Evolutionary conservation across 78 protist species (phyloP), one percentile per base, ranked within the genome.

Genomic region (Neovahlkampfia damariscottae): DNA sequence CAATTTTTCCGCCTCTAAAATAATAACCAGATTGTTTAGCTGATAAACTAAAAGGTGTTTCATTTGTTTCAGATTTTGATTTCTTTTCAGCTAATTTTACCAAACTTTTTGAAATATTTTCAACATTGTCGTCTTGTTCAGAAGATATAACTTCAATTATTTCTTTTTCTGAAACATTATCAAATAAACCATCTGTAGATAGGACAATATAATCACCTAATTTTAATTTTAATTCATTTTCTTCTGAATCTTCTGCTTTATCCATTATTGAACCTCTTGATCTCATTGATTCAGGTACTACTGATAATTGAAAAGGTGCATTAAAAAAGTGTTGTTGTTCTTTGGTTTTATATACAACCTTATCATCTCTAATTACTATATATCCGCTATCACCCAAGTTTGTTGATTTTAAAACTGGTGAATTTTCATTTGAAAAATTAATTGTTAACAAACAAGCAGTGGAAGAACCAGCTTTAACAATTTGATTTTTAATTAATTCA

Each of bases 321-420:
- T 89, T 89, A 82, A 82, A 89, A 28, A 74, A 70, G 68, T 83
- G 87, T 82, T 82, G 93, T 74, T 83, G 90, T 74, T 82, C 86
- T 28, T 76, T 50, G 1, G 90, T 80, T 62, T 78, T 38, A 35
- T 72, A 70, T 34, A 81, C n/a, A 5, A 84, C 76, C 9, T 83
- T 68, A 19, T 19, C 41, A 9, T 74, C 74, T 32, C 93, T 38
- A 6, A 80, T 40, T 19, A 89, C 73, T 0, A 85, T 37, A 30
- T 81, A 80, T 32, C 89, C 90, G 38, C 85, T 77, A 78, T 89
- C 93, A 41, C 93, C 93, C n/a, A 89, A 67, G 70, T 89, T 85
- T 37, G 86, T 77, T 0, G 84, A 50, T n/a, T 35, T 6, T 28
- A 86, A 19, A 10, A 59, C 36, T 4, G 28, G 74, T 29, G 72